Percentiles rank a stretch among this genome's conserved stretches.
These are phyloP conservation scores for Trichophyton verrucosum DNA, from an alignment of 2,329 filamentous ascomycete species.

Conservation along the genomic window DNA sequence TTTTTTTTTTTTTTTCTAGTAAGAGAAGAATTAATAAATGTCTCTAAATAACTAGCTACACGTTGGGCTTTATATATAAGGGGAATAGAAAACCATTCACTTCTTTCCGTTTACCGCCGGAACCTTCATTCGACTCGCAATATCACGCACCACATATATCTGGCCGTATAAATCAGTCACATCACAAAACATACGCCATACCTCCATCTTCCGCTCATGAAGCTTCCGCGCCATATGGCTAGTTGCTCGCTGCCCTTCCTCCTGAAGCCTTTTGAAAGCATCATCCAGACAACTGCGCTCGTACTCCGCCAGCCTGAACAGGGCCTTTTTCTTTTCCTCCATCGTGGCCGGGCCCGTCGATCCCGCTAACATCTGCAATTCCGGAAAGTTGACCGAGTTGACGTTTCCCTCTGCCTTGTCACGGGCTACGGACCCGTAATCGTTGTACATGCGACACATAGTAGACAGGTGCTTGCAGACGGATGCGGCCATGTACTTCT, in stretches of 20 bases:
- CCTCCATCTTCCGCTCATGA: too few relatives aligned
- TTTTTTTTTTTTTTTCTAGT: too few relatives aligned
- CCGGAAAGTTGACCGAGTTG: conserved; percentile 25
- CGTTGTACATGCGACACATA: conserved; percentile 26
- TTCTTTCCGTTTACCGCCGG: too few relatives aligned
- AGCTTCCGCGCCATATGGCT: too few relatives aligned
- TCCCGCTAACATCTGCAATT: conserved; percentile 15
- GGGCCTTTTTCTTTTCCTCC: not conserved
- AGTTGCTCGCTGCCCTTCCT: not conserved
- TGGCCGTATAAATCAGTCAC: conserved; percentile 27
- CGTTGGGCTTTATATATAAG: too few relatives aligned
- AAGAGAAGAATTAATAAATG: too few relatives aligned
- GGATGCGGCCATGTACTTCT: conserved; percentile 6
- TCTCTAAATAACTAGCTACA: too few relatives aligned
- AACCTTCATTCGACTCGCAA: conserved; percentile 10
- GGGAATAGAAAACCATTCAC: too few relatives aligned
- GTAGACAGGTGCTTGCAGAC: conserved; percentile 17
- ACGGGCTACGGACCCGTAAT: conserved; percentile 22
- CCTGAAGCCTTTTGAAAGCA: not conserved
- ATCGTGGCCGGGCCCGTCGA: conserved; percentile 2
- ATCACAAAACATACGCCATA: conserved; percentile 19
- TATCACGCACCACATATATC: conserved; percentile 26
- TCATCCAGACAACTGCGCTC: not conserved
- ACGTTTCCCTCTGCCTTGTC: conserved; percentile 23
- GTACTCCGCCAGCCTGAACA: not conserved